Evolutionary conservation across 495 filamentous ascomycete genomes (phyloP).

Genomic region (Copromyces sp.): DNA sequence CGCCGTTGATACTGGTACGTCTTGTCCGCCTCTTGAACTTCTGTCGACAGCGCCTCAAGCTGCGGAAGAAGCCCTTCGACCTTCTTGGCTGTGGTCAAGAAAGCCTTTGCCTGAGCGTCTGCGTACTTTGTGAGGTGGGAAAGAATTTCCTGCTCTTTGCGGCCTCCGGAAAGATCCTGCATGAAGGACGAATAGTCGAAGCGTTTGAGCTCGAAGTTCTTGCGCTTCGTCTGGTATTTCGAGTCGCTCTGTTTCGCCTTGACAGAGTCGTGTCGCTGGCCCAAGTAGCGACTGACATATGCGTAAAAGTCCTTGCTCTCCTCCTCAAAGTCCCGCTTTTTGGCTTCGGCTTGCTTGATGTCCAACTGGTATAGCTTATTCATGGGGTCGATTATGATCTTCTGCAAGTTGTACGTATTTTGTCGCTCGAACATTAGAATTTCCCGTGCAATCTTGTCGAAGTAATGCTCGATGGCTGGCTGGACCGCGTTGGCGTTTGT

Average conservation of each 20-base stretch:
- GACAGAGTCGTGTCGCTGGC: conserved; percentile 86
- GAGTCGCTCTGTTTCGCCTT: conserved; percentile 98
- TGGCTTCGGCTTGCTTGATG: conserved; percentile 94
- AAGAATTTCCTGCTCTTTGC: conserved; percentile 94
- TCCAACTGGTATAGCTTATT: conserved; percentile 85
- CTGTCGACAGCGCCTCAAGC: conserved; percentile 79
- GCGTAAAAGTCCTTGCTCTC: conserved; percentile 96
- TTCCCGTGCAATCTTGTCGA: conserved; percentile 89
- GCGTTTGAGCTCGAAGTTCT: conserved; percentile 89
- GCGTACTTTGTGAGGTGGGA: conserved; percentile 94
- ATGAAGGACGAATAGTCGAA: conserved; percentile 99
- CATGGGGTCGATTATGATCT: conserved; percentile 87
- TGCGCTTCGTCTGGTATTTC: conserved; percentile 90
- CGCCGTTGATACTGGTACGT: conserved; percentile 89
- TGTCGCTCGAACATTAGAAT: conserved; percentile 79
- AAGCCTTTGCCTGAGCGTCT: conserved; percentile 77
- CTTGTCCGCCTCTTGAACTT: conserved; percentile 87
- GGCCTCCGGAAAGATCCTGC: conserved; percentile 94
- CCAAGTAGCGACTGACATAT: conserved; percentile 88
- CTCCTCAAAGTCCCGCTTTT: conserved; percentile 97
- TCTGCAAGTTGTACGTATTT: conserved; percentile 76
- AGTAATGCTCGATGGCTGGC: conserved; percentile 94
- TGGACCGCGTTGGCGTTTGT: conserved; percentile 93
- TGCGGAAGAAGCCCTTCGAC: conserved; percentile 83
- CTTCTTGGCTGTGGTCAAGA: conserved; percentile 71